phyloP scores from a whole-genome alignment of 176 grass and related monocot species.

The Phoenix roebelenii region DNA sequence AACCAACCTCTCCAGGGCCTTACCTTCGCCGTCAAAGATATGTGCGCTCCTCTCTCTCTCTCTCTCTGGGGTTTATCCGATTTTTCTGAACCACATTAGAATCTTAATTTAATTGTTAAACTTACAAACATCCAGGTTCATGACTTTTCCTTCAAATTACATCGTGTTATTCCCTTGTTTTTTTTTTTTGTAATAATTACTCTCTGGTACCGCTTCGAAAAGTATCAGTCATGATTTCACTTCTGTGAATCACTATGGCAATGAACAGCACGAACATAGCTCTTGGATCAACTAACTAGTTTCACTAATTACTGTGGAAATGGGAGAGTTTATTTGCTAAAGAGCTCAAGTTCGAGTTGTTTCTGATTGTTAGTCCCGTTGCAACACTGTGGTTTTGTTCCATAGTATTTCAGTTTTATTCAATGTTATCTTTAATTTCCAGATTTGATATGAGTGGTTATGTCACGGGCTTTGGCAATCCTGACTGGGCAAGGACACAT shows the following conservation, averaged over 20 bases:
- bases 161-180: too few relatives aligned
- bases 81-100: not conserved
- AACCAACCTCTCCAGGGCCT: constrained; percentile 27
- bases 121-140: too few relatives aligned
- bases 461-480: constrained; percentile 67
- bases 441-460: constrained; percentile 71
- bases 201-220: too few relatives aligned
- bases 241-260: too few relatives aligned
- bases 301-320: too few relatives aligned
- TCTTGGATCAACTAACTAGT: too few relatives aligned
- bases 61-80: not conserved
- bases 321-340: too few relatives aligned
- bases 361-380: not conserved
- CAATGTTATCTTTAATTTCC: not conserved
- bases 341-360: not conserved
- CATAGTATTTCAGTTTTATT: not conserved
- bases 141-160: too few relatives aligned
- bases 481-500: constrained; percentile 69
- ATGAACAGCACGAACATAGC: too few relatives aligned
- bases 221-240: too few relatives aligned
- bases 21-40: constrained; percentile 52
- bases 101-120: too few relatives aligned
- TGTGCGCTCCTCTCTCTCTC: constrained; percentile 17
- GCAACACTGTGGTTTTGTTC: not conserved
- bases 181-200: too few relatives aligned